A percentile compares a stretch with the other conserved stretches of the same genome.
Conservation (phyloP, 2,329 filamentous ascomycete species). For the Emericellopsis atlantica region DNA sequence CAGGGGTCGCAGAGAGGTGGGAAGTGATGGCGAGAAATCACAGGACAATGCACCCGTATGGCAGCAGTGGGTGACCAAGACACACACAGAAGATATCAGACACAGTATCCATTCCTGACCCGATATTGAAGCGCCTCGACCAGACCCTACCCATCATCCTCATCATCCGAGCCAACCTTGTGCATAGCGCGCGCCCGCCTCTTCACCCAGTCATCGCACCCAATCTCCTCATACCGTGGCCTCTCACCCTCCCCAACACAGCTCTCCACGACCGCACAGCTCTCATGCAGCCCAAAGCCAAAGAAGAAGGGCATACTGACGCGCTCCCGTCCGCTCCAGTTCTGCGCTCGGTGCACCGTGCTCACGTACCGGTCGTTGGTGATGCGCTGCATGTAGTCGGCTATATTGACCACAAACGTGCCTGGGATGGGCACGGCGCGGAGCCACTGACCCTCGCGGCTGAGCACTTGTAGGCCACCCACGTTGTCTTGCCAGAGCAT, state of each 20-base stretch:
- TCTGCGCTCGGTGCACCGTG: slow-evolving; percentile 34
- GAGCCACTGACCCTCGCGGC: slow-evolving; percentile 25
- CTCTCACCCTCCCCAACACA: slow-evolving; percentile 19
- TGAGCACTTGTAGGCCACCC: slow-evolving; percentile 29
- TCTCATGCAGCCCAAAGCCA: slow-evolving; percentile 25
- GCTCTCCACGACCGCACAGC: slow-evolving; percentile 23
- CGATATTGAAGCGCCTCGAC: too few species aligned
- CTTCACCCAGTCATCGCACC: slow-evolving; percentile 24
- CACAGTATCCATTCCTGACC: too few species aligned
- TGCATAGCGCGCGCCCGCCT: slow-evolving; percentile 19
- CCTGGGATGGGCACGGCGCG: slow-evolving; percentile 23
- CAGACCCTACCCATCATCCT: too few species aligned
- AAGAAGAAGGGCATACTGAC: slow-evolving; percentile 12
- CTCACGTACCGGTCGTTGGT: slow-evolving; percentile 35
- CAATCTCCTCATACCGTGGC: slow-evolving; percentile 24
- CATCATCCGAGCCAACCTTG: not conserved
- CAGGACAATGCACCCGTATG: too few species aligned
- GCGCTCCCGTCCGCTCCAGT: slow-evolving; percentile 19
- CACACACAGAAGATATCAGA: too few species aligned
- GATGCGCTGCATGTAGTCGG: slow-evolving; percentile 35
- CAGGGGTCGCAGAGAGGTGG: too few species aligned
- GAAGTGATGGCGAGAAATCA: too few species aligned
- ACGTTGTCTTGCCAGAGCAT: slow-evolving; percentile 29
- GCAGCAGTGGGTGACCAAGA: too few species aligned
- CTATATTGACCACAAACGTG: slow-evolving; percentile 38